Conservation (phyloP, 805 yeast species). For the Wickerhamiella dianesei region DNA sequence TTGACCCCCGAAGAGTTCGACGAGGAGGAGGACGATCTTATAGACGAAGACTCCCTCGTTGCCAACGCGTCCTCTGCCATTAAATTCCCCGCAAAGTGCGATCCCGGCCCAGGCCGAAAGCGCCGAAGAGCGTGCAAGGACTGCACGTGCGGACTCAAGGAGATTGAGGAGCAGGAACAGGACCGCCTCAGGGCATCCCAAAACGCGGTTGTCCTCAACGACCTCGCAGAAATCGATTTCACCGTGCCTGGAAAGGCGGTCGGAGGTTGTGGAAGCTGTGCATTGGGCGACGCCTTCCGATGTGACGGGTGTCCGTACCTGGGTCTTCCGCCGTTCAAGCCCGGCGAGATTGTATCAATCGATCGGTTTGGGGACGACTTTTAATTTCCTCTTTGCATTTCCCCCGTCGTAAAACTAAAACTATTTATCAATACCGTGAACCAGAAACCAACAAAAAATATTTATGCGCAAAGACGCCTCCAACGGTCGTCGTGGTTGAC, state of each 20-base stretch:
- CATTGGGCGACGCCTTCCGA: constrained; percentile 95
- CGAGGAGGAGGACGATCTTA: constrained; percentile 35
- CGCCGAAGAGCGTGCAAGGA: constrained; percentile 94
- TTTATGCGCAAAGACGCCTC: no score
- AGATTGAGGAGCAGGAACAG: constrained; percentile 46
- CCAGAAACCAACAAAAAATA: neutral
- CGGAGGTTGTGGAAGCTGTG: constrained; percentile 95
- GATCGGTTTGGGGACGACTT: constrained; percentile 30
- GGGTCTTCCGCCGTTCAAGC: constrained; percentile 96
- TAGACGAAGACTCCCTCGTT: constrained; percentile 46
- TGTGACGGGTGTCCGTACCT: constrained; percentile 97
- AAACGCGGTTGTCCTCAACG: constrained; percentile 46
- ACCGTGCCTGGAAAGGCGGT: constrained; percentile 87
- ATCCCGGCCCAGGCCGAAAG: constrained; percentile 34
- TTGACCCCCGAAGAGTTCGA: constrained; percentile 23
- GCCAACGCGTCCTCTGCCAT: constrained; percentile 29
- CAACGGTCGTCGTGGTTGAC: no score
- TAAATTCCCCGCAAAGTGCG: constrained; percentile 48
- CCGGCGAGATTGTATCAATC: constrained; percentile 79
- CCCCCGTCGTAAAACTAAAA: neutral
- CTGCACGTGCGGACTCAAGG: constrained; percentile 94
- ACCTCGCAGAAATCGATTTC: constrained; percentile 82
- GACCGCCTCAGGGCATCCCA: constrained; percentile 35
- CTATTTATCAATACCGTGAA: neutral
- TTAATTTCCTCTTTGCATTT: constrained; percentile 2